Conservation (phyloP, 192 early-diverging fungal species). For the Coemansia sp. region DNA sequence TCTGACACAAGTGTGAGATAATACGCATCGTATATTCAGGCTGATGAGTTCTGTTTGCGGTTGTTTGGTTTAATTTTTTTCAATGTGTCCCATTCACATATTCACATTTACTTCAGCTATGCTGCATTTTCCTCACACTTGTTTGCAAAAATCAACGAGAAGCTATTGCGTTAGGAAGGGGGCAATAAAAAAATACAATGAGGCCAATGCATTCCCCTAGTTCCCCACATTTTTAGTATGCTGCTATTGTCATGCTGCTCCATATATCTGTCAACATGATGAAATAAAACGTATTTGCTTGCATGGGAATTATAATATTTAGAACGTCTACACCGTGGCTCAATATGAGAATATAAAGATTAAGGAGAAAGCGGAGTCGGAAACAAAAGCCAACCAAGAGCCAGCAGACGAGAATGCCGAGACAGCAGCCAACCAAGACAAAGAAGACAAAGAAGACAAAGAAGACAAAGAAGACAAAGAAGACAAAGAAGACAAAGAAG, state of each 20-base stretch:
- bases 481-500: background rate
- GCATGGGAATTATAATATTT: background rate
- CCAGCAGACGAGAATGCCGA: background rate
- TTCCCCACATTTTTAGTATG: background rate
- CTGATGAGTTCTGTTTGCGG: too few relatives aligned
- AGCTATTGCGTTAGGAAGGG: too few relatives aligned
- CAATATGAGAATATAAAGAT: constrained; percentile 14
- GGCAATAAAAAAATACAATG: too few relatives aligned
- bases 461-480: background rate
- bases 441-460: background rate
- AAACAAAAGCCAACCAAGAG: background rate
- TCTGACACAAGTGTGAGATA: too few relatives aligned
- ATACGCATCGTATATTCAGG: too few relatives aligned
- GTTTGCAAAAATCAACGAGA: too few relatives aligned
- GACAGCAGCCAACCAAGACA: constrained; percentile 1
- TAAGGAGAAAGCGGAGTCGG: constrained; percentile 6
- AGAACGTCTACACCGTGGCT: constrained; percentile 17
- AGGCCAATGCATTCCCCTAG: background rate
- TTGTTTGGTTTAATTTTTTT: too few relatives aligned
- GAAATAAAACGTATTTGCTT: background rate
- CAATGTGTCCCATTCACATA: too few relatives aligned
- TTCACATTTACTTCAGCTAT: too few relatives aligned
- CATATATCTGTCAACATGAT: background rate
- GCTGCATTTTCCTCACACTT: too few relatives aligned
- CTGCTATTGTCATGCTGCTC: background rate